Conservation (phyloP, 306 rosid species). For the Adenanthera pavonina region DNA sequence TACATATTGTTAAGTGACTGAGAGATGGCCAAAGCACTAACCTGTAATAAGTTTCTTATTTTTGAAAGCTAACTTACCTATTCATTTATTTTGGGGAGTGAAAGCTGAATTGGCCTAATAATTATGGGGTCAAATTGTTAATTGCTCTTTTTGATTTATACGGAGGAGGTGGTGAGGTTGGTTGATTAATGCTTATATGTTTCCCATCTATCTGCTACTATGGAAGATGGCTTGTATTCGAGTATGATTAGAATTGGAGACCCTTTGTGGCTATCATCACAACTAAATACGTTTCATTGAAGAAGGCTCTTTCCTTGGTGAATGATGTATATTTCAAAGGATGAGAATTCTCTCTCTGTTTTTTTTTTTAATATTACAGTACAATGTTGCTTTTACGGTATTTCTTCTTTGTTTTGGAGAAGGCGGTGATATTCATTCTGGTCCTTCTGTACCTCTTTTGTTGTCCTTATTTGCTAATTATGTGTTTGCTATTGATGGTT, state of each 20-base stretch:
- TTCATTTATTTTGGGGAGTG: background rate
- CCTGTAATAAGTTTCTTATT: background rate
- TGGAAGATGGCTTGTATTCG: background rate
- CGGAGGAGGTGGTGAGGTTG: background rate
- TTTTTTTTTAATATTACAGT: background rate
- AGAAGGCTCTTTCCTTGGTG: background rate
- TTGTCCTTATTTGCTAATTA: constrained; percentile 29
- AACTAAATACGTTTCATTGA: background rate
- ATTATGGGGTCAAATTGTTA: background rate
- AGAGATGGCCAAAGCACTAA: background rate
- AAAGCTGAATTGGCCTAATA: background rate
- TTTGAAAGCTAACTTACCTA: background rate
- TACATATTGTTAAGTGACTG: background rate
- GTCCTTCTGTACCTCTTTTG: background rate
- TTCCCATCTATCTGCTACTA: background rate
- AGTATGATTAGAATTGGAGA: constrained; percentile 8
- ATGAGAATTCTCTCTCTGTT: background rate
- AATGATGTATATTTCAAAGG: background rate
- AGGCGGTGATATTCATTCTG: background rate
- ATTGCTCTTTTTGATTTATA: background rate
- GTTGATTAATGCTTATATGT: background rate
- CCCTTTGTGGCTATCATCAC: background rate
- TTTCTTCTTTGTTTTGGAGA: background rate
- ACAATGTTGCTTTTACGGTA: background rate
- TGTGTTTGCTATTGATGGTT: constrained; percentile 33